These are phyloP conservation scores for Crithidia fasciculata DNA, from an alignment of 208 protist genomes.

Conservation along the genomic window DNA sequence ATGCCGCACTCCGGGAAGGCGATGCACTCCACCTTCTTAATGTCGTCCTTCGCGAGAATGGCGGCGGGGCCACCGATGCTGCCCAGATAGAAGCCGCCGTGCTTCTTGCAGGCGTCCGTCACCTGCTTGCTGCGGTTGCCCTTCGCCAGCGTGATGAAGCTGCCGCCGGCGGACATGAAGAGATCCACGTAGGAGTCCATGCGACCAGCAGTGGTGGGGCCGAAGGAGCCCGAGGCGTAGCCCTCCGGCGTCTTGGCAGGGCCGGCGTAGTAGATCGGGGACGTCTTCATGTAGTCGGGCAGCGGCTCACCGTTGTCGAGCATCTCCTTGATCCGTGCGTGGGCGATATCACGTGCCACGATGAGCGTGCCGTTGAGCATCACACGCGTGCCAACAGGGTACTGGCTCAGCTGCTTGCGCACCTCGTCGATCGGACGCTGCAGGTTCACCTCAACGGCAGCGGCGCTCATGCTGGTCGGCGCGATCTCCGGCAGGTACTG, in stretches of 20 bases:
- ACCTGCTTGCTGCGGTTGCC: constrained; percentile 95
- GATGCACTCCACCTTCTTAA: constrained; percentile 94
- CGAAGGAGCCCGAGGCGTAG: constrained; percentile 94
- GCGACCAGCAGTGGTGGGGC: constrained; percentile 96
- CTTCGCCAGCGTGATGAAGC: constrained; percentile 96
- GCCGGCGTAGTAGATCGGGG: constrained; percentile 97
- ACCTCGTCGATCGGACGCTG: constrained; percentile 93
- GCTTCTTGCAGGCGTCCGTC: constrained; percentile 93
- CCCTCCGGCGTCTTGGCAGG: constrained; percentile 97
- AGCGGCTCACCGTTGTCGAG: constrained; percentile 88
- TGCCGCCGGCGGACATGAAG: constrained; percentile 93
- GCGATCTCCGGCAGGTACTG: constrained; percentile 93
- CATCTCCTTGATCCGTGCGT: constrained; percentile 94
- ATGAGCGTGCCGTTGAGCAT: constrained; percentile 96
- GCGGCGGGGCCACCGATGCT: constrained; percentile 97
- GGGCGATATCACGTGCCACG: constrained; percentile 97
- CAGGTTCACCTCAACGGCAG: constrained; percentile 92
- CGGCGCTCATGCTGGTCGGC: constrained; percentile 5
- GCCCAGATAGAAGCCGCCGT: constrained; percentile 97
- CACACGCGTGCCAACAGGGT: constrained; percentile 93
- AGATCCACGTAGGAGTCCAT: constrained; percentile 97
- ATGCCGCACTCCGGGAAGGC: constrained; percentile 93
- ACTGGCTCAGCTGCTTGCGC: constrained; percentile 75
- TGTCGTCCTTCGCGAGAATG: constrained; percentile 93
- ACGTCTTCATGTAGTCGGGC: constrained; percentile 95